Conservation (phyloP, 176 grass and related monocot species). For the Luzula sylvatica region DNA sequence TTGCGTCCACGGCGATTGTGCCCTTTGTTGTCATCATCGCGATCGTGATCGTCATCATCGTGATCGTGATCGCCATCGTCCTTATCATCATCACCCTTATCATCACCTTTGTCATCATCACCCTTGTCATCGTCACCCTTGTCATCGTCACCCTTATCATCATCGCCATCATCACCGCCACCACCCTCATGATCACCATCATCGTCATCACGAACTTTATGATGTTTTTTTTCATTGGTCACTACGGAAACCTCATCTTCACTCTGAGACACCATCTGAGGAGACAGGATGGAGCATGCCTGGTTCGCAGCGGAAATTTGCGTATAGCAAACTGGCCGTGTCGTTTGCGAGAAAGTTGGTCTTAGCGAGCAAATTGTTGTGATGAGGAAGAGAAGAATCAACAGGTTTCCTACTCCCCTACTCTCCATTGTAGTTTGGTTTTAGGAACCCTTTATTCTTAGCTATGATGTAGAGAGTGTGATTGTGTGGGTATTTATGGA, state of each 20-base stretch:
- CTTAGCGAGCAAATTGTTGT: not conserved
- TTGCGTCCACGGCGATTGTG: not conserved
- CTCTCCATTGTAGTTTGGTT: slow-evolving; percentile 1
- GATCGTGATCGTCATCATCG: not conserved
- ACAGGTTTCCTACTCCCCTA: not conserved
- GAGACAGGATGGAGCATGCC: slow-evolving; percentile 53
- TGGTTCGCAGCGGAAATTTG: slow-evolving; percentile 74
- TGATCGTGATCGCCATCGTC: slow-evolving; percentile 7
- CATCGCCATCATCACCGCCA: not conserved
- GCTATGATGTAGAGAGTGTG: not conserved
- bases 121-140: slow-evolving; percentile 10
- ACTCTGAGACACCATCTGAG: not conserved
- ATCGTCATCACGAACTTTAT: slow-evolving; percentile 1
- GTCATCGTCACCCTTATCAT: slow-evolving; percentile 35
- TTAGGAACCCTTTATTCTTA: not conserved
- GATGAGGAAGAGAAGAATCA: slow-evolving; percentile 7
- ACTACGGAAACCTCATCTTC: not conserved
- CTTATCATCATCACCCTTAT: slow-evolving; percentile 1
- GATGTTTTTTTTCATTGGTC: slow-evolving; percentile 1
- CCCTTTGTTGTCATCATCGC: not conserved
- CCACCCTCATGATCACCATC: not conserved
- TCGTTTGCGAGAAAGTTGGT: slow-evolving; percentile 1
- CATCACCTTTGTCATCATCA: slow-evolving; percentile 12
- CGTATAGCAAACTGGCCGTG: slow-evolving; percentile 48
- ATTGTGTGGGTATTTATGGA: slow-evolving; percentile 5